Conservation (phyloP, 2,329 filamentous ascomycete species). For the Talaromyces marneffei region DNA sequence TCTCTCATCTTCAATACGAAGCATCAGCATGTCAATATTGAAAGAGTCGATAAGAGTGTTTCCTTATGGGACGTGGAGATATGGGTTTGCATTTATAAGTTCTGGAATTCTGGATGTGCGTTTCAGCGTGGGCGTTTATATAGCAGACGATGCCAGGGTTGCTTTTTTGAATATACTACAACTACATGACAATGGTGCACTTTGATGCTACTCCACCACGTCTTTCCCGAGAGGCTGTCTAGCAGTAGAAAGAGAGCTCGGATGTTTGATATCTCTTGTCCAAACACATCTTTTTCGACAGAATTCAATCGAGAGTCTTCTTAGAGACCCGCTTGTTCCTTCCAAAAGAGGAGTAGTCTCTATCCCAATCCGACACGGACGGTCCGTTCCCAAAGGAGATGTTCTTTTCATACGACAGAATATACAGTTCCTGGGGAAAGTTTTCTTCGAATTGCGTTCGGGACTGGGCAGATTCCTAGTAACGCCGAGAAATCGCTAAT, state of each 20-base stretch:
- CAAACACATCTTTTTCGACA: not conserved
- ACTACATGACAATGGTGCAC: not conserved
- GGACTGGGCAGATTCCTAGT: not conserved
- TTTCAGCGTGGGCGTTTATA: slow-evolving; percentile 12
- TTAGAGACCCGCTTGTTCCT: not conserved
- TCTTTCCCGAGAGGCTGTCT: not conserved
- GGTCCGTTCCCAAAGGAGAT: not conserved
- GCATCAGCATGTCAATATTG: not conserved
- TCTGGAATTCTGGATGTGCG: slow-evolving; percentile 5
- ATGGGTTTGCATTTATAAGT: not conserved
- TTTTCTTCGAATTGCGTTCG: not conserved
- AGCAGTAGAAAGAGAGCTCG: no score
- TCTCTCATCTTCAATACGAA: not conserved
- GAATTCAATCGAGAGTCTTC: not conserved
- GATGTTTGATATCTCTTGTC: no score
- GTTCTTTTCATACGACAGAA: not conserved
- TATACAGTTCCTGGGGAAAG: not conserved
- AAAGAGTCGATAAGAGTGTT: not conserved
- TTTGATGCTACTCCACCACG: not conserved
- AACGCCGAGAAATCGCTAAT: not conserved
- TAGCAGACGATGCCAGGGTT: not conserved
- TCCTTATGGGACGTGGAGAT: not conserved
- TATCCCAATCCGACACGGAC: not conserved
- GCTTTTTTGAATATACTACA: not conserved
- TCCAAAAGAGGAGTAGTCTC: not conserved